A percentile compares a stretch with the other conserved stretches of the same genome.
These are phyloP conservation scores for Daedaleopsis nitida DNA, from an alignment of 768 basidiomycete species.

Conservation along the genomic window DNA sequence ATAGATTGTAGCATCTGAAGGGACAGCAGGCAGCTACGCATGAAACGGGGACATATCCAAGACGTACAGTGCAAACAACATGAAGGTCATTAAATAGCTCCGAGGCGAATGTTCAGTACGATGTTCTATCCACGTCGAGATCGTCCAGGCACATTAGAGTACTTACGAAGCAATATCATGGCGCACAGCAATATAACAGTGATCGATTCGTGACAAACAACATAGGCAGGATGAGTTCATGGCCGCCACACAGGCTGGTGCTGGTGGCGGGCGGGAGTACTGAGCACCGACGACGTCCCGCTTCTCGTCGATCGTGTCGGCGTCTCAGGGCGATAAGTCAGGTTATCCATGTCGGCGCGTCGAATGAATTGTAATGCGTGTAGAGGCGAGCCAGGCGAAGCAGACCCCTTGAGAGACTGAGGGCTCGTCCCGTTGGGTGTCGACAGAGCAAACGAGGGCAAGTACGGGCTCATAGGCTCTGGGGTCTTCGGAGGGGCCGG, in stretches of 20 bases:
- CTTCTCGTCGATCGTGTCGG: constrained; percentile 63
- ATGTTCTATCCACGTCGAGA: constrained; percentile 14
- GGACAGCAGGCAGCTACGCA: not conserved
- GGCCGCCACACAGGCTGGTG: constrained; percentile 62
- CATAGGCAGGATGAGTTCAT: constrained; percentile 28
- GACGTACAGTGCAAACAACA: constrained; percentile 20
- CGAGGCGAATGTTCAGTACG: constrained; percentile 1
- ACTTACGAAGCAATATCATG: constrained; percentile 1
- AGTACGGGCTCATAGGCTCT: constrained; percentile 55
- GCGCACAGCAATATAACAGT: constrained; percentile 14
- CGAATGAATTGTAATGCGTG: constrained; percentile 79
- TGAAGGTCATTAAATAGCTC: constrained; percentile 21
- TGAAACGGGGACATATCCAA: not conserved
- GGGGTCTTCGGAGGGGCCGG: constrained; percentile 61
- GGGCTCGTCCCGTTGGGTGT: constrained; percentile 50
- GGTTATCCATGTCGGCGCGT: constrained; percentile 65
- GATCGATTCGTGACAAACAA: not conserved
- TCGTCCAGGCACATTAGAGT: constrained; percentile 10
- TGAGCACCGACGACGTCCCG: constrained; percentile 38
- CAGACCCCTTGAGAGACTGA: constrained; percentile 50
- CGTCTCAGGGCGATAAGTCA: constrained; percentile 55
- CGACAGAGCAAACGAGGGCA: constrained; percentile 70
- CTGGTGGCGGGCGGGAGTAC: constrained; percentile 47
- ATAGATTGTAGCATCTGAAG: not conserved
- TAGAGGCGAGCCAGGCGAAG: constrained; percentile 66